A percentile compares a stretch with the other conserved stretches of the same genome.
Evolutionary conservation across 306 rosid genomes (phyloP).

Genomic region (Calophaca sinica): DNA sequence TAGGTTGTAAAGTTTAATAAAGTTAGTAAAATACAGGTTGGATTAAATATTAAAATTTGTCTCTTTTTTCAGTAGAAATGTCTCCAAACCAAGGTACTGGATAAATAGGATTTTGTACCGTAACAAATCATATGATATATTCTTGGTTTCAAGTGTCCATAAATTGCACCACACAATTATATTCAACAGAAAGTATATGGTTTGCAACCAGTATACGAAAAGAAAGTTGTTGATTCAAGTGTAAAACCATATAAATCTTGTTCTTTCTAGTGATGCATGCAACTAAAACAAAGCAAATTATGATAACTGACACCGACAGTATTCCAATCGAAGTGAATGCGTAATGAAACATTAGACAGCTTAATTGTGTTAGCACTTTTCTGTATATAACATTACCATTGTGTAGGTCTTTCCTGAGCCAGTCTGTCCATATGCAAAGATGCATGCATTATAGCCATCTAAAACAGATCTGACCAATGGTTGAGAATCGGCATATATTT

Average conservation of each 20-base stretch:
- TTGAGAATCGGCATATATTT: constrained; percentile 83
- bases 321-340: constrained; percentile 17
- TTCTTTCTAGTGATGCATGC: constrained; percentile 20
- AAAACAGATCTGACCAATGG: constrained; percentile 85
- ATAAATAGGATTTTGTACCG: constrained; percentile 3
- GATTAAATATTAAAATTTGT: constrained; percentile 6
- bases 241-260: constrained; percentile 9
- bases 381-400: constrained; percentile 66
- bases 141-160: constrained; percentile 25
- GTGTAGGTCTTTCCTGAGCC: constrained; percentile 99
- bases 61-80: constrained; percentile 9
- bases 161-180: constrained; percentile 12
- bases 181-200: constrained; percentile 4
- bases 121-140: constrained; percentile 11
- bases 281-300: background rate
- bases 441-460: constrained; percentile 93
- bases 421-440: constrained; percentile 97
- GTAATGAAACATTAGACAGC: constrained; percentile 3
- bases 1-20: background rate
- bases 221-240: background rate
- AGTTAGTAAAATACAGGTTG: background rate
- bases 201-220: constrained; percentile 30
- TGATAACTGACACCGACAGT: background rate
- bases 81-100: constrained; percentile 13
- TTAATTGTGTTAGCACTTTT: background rate